Evolutionary conservation across 441 rosid species (phyloP).

Genomic region (Omphalea diandra): DNA sequence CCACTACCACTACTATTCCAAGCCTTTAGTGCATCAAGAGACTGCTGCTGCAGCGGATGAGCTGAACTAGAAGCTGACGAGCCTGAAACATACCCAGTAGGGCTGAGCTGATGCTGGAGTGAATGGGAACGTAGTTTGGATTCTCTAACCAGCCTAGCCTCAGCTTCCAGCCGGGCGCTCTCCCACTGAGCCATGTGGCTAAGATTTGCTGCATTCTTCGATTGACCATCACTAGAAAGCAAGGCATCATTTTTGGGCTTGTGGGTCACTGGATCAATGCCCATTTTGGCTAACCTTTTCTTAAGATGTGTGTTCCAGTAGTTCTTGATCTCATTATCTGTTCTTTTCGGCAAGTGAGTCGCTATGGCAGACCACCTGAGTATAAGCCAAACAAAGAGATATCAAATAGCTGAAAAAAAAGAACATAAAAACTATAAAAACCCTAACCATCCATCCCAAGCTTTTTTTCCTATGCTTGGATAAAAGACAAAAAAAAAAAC

Average conservation of each 20-base stretch:
- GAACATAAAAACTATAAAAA: background rate
- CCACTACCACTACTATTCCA: constrained; percentile 31
- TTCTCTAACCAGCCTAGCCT: constrained; percentile 83
- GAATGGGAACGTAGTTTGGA: constrained; percentile 73
- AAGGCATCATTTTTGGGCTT: constrained; percentile 82
- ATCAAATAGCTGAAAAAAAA: background rate
- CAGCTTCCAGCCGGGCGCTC: constrained; percentile 96
- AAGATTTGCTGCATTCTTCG: constrained; percentile 83
- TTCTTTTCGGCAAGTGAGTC: constrained; percentile 84
- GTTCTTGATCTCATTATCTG: constrained; percentile 96
- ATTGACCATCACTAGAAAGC: constrained; percentile 54
- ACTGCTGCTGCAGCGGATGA: constrained; percentile 14
- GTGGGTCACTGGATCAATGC: constrained; percentile 99
- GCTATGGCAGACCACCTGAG: constrained; percentile 97
- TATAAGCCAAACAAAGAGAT: constrained; percentile 20
- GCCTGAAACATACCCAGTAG: constrained; percentile 13
- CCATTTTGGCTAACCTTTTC: constrained; percentile 88
- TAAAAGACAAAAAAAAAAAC: no score
- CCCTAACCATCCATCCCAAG: constrained; percentile 25
- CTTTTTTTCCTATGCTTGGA: no score
- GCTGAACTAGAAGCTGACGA: constrained; percentile 22
- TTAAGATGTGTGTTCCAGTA: constrained; percentile 98
- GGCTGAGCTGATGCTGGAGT: constrained; percentile 31
- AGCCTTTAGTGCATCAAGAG: constrained; percentile 22
- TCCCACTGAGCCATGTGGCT: constrained; percentile 99